Percentiles rank a stretch among this genome's conserved stretches.
Conservation (phyloP, 345 rosid genomes). For the Murraya paniculata region DNA sequence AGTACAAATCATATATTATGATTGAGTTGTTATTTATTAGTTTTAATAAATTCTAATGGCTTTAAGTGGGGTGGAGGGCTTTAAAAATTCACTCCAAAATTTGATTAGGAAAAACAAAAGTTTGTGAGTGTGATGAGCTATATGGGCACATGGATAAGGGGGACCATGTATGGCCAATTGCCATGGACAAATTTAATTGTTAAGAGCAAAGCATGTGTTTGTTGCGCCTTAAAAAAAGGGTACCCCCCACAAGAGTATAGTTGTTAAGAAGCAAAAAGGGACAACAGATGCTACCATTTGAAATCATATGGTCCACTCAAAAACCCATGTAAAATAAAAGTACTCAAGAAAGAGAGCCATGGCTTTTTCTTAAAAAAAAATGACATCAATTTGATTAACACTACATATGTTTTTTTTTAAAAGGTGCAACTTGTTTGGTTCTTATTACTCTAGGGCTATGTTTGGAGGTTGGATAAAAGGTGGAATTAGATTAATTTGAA, state of each 20-base stretch:
- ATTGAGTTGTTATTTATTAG: neutral
- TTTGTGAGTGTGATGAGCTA: conserved; percentile 5
- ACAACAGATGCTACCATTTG: neutral
- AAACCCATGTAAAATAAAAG: neutral
- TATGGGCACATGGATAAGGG: conserved; percentile 20
- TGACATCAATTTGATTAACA: neutral
- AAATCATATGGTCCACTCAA: conserved; percentile 21
- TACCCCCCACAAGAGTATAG: conserved; percentile 11
- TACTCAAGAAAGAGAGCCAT: neutral
- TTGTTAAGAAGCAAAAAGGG: conserved; percentile 5
- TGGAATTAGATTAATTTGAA: no score
- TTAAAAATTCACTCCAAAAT: neutral
- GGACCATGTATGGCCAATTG: conserved; percentile 13
- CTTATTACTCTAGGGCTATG: neutral
- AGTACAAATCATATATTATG: neutral
- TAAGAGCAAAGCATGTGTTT: conserved; percentile 27
- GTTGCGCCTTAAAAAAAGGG: neutral
- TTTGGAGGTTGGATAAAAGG: no score
- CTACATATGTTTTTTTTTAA: neutral
- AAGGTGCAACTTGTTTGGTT: conserved; percentile 11
- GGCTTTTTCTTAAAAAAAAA: neutral
- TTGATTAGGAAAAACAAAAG: neutral
- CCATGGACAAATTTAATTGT: conserved; percentile 10
- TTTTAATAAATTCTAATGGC: neutral
- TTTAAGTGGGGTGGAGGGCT: neutral